A percentile compares a stretch with the other conserved stretches of the same genome.
Conservation (phyloP, 2,329 filamentous ascomycete species). For the Aspergillus floridensis region DNA sequence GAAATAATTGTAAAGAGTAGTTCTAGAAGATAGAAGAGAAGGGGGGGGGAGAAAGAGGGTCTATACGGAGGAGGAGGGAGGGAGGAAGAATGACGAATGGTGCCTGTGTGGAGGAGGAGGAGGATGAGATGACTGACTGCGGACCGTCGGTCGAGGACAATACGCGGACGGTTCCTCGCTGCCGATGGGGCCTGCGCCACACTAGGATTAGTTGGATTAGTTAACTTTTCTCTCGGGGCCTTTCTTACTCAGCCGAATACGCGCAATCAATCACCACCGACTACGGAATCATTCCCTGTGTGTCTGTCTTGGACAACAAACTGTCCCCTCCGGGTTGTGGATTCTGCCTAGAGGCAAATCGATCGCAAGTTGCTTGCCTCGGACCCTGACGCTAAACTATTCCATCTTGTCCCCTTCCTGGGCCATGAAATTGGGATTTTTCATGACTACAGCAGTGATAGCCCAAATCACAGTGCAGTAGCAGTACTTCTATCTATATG, state of each 20-base stretch:
- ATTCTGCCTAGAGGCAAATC: neutral
- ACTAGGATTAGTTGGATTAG: conserved; percentile 10
- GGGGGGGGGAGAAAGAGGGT: conserved; percentile 10
- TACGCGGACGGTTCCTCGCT: neutral
- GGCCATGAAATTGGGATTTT: too few species aligned
- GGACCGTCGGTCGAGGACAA: neutral
- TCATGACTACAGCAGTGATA: too few species aligned
- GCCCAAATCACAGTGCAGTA: neutral
- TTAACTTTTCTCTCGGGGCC: neutral
- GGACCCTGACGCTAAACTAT: neutral
- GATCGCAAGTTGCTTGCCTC: neutral
- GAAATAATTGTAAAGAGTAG: neutral
- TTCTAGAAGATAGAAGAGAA: neutral
- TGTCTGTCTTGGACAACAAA: neutral
- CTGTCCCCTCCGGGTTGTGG: neutral
- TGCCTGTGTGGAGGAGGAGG: conserved; percentile 10
- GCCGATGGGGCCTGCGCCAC: conserved; percentile 26
- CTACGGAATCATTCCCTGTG: neutral
- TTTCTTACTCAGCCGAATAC: conserved; percentile 16
- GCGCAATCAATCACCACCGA: conserved; percentile 10
- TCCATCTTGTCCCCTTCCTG: neutral
- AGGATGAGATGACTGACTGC: neutral
- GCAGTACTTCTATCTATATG: too few species aligned
- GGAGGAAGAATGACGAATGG: conserved; percentile 20
- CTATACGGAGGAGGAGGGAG: conserved; percentile 7